Percentiles rank a stretch among this genome's conserved stretches.
Conservation (phyloP, 1,284 basidiomycete genomes). For the Trichosporon coremiiforme region DNA sequence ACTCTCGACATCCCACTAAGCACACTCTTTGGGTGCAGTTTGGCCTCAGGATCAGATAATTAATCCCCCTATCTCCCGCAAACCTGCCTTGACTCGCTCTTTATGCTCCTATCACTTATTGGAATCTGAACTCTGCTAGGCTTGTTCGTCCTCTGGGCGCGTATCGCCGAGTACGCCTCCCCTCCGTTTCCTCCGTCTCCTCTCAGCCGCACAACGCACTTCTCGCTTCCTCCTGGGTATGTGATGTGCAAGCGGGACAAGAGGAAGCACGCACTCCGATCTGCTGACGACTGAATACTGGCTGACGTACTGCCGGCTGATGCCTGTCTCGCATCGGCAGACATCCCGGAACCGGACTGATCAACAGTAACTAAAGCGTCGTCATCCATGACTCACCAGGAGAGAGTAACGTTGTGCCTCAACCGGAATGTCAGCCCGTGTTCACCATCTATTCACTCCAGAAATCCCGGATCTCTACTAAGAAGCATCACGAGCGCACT, state of each 20-base stretch:
- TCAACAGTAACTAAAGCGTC: background rate
- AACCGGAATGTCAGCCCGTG: background rate
- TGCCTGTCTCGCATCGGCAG: background rate
- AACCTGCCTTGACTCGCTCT: background rate
- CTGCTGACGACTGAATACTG: background rate
- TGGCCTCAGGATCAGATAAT: background rate
- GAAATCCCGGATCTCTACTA: background rate
- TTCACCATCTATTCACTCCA: background rate
- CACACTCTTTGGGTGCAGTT: background rate
- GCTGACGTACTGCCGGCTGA: background rate
- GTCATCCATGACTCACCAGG: constrained; percentile 11
- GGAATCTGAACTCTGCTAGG: constrained; percentile 4
- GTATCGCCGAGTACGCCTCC: background rate
- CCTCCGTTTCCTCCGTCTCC: background rate
- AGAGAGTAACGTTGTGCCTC: constrained; percentile 6
- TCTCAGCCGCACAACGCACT: too few relatives aligned
- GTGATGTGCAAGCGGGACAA: too few relatives aligned
- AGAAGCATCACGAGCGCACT: background rate
- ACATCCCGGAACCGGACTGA: constrained; percentile 6
- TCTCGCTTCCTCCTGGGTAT: background rate
- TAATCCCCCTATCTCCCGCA: constrained; percentile 3
- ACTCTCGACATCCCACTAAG: background rate
- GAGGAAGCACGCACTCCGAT: background rate
- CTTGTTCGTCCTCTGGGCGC: background rate
- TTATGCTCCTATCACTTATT: constrained; percentile 7